Evolutionary conservation across 1,284 basidiomycete species (phyloP).

Genomic region (Macrocystidia cucumis): DNA sequence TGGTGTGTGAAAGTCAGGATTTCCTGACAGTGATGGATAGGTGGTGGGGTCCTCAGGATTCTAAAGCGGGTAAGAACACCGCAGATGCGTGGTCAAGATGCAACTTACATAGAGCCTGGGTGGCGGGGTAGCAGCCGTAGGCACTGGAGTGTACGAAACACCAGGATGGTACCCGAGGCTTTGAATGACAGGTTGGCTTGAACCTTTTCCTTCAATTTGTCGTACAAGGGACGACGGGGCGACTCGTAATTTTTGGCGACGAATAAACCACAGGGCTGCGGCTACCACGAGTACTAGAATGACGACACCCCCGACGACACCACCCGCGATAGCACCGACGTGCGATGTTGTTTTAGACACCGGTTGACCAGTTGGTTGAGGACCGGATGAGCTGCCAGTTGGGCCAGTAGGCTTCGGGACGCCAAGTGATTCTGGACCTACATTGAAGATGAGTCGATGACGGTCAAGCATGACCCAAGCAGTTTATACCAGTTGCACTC

Average conservation of each 20-base stretch:
- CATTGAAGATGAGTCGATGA: conserved; percentile 8
- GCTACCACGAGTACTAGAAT: conserved; percentile 24
- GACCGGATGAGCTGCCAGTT: conserved; percentile 1
- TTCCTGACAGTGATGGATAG: conserved; percentile 22
- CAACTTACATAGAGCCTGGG: too few relatives aligned
- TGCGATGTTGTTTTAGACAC: conserved; percentile 17
- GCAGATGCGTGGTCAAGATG: too few relatives aligned
- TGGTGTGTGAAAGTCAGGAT: conserved; percentile 9
- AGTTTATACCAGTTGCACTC: conserved; percentile 4
- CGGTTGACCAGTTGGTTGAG: conserved; percentile 1
- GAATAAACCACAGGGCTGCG: conserved; percentile 25
- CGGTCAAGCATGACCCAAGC: neutral
- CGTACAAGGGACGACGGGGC: conserved; percentile 12
- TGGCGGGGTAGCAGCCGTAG: conserved; percentile 12
- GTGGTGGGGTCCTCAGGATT: conserved; percentile 36
- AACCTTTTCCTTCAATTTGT: too few relatives aligned
- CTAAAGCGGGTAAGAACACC: too few relatives aligned
- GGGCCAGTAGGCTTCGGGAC: conserved; percentile 12
- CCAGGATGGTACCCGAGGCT: neutral
- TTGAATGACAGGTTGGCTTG: too few relatives aligned
- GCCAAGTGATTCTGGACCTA: conserved; percentile 20
- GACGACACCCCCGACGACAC: conserved; percentile 32
- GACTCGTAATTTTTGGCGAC: conserved; percentile 18
- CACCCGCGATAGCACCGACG: conserved; percentile 36
- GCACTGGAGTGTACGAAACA: neutral